Percentiles rank a stretch among this genome's conserved stretches.
phyloP scores from a whole-genome alignment of 441 rosid genomes.

The Populus hybrid region DNA sequence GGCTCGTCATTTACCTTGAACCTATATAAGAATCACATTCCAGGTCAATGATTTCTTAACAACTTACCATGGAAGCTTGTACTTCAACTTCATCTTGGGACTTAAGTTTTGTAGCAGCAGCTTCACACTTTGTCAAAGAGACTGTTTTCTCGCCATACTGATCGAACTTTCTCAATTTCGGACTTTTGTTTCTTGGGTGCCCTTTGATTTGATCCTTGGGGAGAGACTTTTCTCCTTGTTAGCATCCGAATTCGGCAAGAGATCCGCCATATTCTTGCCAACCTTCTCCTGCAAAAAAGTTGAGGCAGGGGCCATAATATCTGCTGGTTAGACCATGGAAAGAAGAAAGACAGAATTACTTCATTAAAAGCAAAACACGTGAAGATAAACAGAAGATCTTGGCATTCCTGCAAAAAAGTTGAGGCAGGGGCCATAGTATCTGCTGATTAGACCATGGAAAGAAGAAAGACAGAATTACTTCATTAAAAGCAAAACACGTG shows the following conservation, averaged over 20 bases:
- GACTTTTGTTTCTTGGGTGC: constrained; percentile 27
- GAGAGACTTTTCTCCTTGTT: constrained; percentile 26
- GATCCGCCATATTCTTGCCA: constrained; percentile 34
- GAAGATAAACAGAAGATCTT: constrained; percentile 40
- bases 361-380: constrained; percentile 12
- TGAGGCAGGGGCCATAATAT: constrained; percentile 16
- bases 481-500: constrained; percentile 14
- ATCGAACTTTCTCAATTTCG: constrained; percentile 36
- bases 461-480: background rate
- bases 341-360: constrained; percentile 4
- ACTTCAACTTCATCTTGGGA: constrained; percentile 29
- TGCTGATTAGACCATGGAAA: constrained; percentile 8
- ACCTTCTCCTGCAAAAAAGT: constrained; percentile 51
- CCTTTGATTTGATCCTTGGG: constrained; percentile 25
- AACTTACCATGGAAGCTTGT: constrained; percentile 30
- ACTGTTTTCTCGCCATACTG: constrained; percentile 21
- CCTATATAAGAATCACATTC: constrained; percentile 43
- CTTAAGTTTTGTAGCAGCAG: constrained; percentile 21
- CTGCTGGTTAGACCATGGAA: constrained; percentile 1
- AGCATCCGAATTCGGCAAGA: constrained; percentile 24
- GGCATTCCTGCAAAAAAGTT: constrained; percentile 41
- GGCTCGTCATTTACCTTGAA: constrained; percentile 48
- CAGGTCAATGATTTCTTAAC: constrained; percentile 47
- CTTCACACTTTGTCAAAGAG: constrained; percentile 27
- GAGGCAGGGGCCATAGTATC: constrained; percentile 14